A percentile compares a stretch with the other conserved stretches of the same genome.
phyloP scores from a whole-genome alignment of 2,329 filamentous ascomycete genomes.

The Sporothrix dimorphospora region DNA sequence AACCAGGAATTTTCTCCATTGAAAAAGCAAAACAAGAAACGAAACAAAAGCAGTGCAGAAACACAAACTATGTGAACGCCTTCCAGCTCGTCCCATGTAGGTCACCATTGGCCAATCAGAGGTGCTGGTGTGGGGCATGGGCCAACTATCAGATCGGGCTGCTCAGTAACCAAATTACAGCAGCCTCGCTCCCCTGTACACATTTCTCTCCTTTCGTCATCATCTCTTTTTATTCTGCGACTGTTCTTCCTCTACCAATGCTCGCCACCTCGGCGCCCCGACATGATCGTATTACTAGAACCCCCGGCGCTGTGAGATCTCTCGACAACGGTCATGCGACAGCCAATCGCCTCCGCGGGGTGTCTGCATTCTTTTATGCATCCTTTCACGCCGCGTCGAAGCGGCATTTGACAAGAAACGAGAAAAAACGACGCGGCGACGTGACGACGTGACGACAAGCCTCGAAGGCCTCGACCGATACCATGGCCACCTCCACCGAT shows the following conservation, averaged over 20 bases:
- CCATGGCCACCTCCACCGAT: slow-evolving; percentile 48
- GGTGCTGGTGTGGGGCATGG: background rate
- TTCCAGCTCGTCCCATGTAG: background rate
- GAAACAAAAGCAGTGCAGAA: slow-evolving; percentile 6
- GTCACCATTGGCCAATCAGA: slow-evolving; percentile 15
- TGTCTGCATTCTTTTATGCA: slow-evolving; percentile 21
- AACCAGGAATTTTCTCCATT: background rate
- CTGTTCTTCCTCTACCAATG: background rate
- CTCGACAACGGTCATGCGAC: slow-evolving; percentile 22
- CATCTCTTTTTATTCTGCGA: background rate
- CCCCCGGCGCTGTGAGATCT: background rate
- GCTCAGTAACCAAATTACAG: slow-evolving; percentile 10
- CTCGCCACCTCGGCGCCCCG: background rate
- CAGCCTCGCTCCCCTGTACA: slow-evolving; percentile 17
- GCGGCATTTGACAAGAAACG: background rate
- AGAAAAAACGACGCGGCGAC: too few relatives aligned
- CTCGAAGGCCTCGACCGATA: background rate
- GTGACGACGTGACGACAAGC: background rate
- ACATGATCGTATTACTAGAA: slow-evolving; percentile 6
- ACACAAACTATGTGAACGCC: slow-evolving; percentile 9
- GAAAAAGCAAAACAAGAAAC: background rate
- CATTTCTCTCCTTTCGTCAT: slow-evolving; percentile 20
- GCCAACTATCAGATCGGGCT: background rate
- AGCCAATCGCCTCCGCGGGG: background rate
- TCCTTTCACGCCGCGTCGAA: slow-evolving; percentile 2